Percentiles rank a stretch among this genome's conserved stretches.
Conservation (phyloP, 2,329 filamentous ascomycete genomes). For the Penicillium sp. region DNA sequence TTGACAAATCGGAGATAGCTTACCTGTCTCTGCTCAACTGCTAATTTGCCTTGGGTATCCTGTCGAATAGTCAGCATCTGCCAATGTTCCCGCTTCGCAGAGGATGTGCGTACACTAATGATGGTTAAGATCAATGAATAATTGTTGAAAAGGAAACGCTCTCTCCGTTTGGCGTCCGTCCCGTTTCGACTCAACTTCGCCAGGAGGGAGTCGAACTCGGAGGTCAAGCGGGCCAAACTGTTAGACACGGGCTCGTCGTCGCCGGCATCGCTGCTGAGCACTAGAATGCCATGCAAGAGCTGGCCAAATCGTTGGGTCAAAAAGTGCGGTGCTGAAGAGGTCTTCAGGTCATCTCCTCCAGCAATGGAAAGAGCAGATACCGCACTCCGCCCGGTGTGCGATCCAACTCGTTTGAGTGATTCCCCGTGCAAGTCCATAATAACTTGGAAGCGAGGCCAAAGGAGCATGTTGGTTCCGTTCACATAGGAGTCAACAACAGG, state of each 20-base stretch:
- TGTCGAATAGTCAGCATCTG: constrained; percentile 19
- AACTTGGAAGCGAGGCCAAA: constrained; percentile 93
- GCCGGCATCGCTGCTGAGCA: constrained; percentile 81
- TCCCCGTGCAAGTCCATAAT: constrained; percentile 93
- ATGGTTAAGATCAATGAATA: constrained; percentile 94
- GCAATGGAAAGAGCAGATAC: constrained; percentile 56
- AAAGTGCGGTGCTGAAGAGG: constrained; percentile 71
- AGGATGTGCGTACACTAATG: constrained; percentile 58
- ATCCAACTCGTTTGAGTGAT: constrained; percentile 64
- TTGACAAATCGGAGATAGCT: constrained; percentile 11
- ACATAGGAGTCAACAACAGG: constrained; percentile 87
- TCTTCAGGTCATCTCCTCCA: constrained; percentile 44
- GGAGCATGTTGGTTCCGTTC: constrained; percentile 90
- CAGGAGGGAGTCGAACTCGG: constrained; percentile 80
- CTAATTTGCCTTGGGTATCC: constrained; percentile 49
- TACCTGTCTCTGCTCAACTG: constrained; percentile 65
- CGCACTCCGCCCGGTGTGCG: constrained; percentile 47
- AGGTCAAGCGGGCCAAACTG: constrained; percentile 71
- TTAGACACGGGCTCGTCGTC: constrained; percentile 90
- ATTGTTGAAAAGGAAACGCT: constrained; percentile 91
- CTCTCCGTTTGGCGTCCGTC: constrained; percentile 72
- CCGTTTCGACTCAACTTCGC: constrained; percentile 74
- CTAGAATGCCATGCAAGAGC: constrained; percentile 78
- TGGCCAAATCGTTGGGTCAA: constrained; percentile 95
- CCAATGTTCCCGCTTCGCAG: background rate